Base-by-base conservation (phyloP, 495 filamentous ascomycete genomes). In the Xylaria palmicola region DNA sequence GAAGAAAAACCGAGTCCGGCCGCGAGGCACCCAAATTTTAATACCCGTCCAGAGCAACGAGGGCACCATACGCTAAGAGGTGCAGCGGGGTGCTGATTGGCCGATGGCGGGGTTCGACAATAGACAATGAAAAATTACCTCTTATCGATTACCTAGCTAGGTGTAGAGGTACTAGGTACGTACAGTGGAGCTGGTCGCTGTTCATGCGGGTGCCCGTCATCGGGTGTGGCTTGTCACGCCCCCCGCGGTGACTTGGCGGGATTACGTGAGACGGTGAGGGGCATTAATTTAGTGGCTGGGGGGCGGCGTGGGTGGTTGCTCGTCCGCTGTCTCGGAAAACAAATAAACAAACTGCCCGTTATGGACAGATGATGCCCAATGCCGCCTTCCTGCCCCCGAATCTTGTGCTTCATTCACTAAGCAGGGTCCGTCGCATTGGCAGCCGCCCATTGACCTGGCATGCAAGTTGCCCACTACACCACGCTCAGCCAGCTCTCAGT, bases 1-100 rank as follows among this genome's bases (percentile, higher is more conserved):
- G 71, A 74, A 71, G 37, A 47, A 64, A 77, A 79, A 79, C 79
- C 74, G 70, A 77, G 78, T 34, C 49, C n/a, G 22, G 27, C 62
- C 26, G 56, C 53, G 54, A 26, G 54, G 26, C 52, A 59, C 61
- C 54, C 60, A 64, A 68, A 49, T 62, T 63, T 65, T 57, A 54
- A 19, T 44, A 55, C 29, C 48, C 29, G n/a, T 19, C 13, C 27
- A n/a, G n/a, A n/a, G n/a, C n/a, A n/a, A n/a, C n/a, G n/a, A n/a
- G n/a, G n/a, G n/a, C n/a, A n/a, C n/a, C n/a, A n/a, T n/a, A n/a
- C n/a, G n/a, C n/a, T n/a, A n/a, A n/a, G n/a, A n/a, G n/a, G n/a
- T n/a, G n/a, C 57, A 22, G 47, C 58, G 39, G 37, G 37, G 45
- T 12, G 45, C 29, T 40, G 51, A 56, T 56, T 41, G 53, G 39